phyloP scores from a whole-genome alignment of 1,139 yeast genomes.

The Arxiozyma slooffiae region DNA sequence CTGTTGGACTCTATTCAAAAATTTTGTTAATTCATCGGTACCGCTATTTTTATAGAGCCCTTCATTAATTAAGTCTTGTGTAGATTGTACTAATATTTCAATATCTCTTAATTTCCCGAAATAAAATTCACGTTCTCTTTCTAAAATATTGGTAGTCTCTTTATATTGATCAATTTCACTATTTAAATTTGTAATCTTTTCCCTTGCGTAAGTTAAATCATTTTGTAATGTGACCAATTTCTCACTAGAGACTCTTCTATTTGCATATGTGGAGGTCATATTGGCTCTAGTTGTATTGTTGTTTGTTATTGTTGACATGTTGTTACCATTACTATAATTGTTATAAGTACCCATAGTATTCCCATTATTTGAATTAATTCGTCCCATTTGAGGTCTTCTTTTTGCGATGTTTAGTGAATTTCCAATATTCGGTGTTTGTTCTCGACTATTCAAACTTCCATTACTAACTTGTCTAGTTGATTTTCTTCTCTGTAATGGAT shows the following conservation, averaged over 20 bases:
- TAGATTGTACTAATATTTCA: constrained; percentile 66
- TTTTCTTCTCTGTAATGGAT: constrained; percentile 50
- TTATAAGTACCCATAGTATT: neutral
- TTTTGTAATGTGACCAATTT: constrained; percentile 28
- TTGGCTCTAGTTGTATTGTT: neutral
- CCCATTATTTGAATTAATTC: neutral
- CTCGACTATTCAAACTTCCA: constrained; percentile 13
- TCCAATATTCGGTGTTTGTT: constrained; percentile 9
- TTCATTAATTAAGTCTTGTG: constrained; percentile 42
- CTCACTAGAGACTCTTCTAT: constrained; percentile 22
- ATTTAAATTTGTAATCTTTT: constrained; percentile 36
- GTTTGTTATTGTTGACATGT: neutral
- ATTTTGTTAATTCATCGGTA: constrained; percentile 31
- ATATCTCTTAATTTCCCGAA: constrained; percentile 82
- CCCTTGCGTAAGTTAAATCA: constrained; percentile 30
- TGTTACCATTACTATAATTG: neutral
- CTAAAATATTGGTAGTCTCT: constrained; percentile 48
- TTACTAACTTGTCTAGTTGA: constrained; percentile 26
- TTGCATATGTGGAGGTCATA: constrained; percentile 5
- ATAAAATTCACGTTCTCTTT: constrained; percentile 77
- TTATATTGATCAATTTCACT: constrained; percentile 47
- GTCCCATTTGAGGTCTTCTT: constrained; percentile 11
- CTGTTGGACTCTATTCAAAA: constrained; percentile 56
- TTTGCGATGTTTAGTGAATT: constrained; percentile 13
- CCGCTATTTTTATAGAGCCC: constrained; percentile 29